Base-by-base conservation (phyloP, 176 grass and related monocot genomes). In the Oryza longistaminata region DNA sequence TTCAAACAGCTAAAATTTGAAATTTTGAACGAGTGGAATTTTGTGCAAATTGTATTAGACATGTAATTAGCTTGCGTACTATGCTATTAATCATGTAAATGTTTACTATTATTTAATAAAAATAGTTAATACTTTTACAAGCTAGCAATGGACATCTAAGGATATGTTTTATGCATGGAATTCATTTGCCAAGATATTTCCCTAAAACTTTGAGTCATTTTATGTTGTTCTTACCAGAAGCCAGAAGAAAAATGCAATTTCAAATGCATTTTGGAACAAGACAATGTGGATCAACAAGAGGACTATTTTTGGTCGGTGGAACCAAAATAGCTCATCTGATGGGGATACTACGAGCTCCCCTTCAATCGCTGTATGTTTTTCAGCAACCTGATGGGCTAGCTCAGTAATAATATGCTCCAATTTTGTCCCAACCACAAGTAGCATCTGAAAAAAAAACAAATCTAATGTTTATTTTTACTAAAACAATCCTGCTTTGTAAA, bases 201-300 rank as follows among this genome's bases (percentile, higher is more conserved):
- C 14, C 9, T 6, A 68, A 50, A 68, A 40, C 2, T 0, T 45
- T 11, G 13, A 25, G 21, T 25, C 7, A 4, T 17, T 42, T 68
- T 1, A 2, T 31, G 17, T 78, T 76, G 4, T 68, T 72, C 89
- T 90, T 84, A 94, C 96, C 90, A 89, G 26, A 39, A 95, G 66
- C 91, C 93, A 98, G 64, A 98, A 92, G 89, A 93, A 95, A 31
- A 87, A 86, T 81, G 96, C 89, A 75, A 98, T 83, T 81, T 98
- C 85, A 66, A 95, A 97, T 49, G 90, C 91, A 69, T 97, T 97
- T 62, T 95, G 85, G 70, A 98, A 95, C 25, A 94, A 85, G 49
- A 92, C 76, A 37, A 98, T 76, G 53, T 98, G 96, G 43, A 98
- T 92, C 87, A 98, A 66, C 22, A 89, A 22, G n/a, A 95, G 87